phyloP scores from a whole-genome alignment of 305 asterid species.

The Ruellia speciosa region DNA sequence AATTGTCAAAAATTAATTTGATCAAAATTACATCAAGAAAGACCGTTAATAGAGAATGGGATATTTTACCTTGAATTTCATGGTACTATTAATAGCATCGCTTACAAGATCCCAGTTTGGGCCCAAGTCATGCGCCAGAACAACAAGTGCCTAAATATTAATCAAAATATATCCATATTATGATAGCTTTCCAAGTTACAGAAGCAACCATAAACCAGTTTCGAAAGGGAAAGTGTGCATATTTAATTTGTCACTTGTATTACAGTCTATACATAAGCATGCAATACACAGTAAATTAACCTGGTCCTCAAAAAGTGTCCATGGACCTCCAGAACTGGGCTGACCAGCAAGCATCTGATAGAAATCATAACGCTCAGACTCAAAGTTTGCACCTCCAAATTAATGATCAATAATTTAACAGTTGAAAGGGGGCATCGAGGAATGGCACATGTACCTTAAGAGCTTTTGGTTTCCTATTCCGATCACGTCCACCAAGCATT shows the following conservation, averaged over 20 bases:
- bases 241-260: not conserved
- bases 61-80: slow-evolving; percentile 23
- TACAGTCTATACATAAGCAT: not conserved
- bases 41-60: not conserved
- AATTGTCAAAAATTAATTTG: slow-evolving; percentile 12
- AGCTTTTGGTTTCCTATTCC: slow-evolving; percentile 52
- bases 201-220: not conserved
- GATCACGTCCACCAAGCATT: slow-evolving; percentile 59
- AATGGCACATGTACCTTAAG: slow-evolving; percentile 40
- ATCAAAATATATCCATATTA: not conserved
- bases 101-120: slow-evolving; percentile 52
- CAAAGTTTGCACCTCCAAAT: slow-evolving; percentile 11
- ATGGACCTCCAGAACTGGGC: slow-evolving; percentile 51
- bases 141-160: slow-evolving; percentile 4
- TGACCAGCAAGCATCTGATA: slow-evolving; percentile 50
- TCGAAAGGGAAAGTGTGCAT: not conserved
- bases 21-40: not conserved
- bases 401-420: slow-evolving; percentile 10
- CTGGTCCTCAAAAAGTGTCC: slow-evolving; percentile 81
- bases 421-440: slow-evolving; percentile 4
- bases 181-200: not conserved
- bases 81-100: slow-evolving; percentile 66
- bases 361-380: slow-evolving; percentile 26
- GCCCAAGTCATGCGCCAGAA: slow-evolving; percentile 11
- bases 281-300: slow-evolving; percentile 20